Evolutionary conservation across 345 rosid genomes (phyloP).

Genomic region (Trapa incisa): DNA sequence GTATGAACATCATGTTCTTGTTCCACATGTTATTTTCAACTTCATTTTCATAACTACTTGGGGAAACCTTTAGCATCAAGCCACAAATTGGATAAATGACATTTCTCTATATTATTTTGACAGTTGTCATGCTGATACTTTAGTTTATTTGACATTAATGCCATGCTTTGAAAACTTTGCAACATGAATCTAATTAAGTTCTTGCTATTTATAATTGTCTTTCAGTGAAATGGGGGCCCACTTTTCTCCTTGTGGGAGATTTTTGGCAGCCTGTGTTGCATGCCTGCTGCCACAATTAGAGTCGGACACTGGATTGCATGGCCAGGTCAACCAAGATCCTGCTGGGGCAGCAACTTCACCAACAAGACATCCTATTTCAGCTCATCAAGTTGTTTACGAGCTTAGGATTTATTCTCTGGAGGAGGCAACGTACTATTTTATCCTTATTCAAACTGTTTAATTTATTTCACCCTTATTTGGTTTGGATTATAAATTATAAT

Average conservation of each 20-base stretch:
- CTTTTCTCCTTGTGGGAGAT: constrained; percentile 98
- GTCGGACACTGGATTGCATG: constrained; percentile 67
- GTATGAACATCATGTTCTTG: constrained; percentile 19
- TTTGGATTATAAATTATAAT: too few species aligned
- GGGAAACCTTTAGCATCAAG: neutral
- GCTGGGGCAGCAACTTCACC: constrained; percentile 77
- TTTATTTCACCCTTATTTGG: neutral
- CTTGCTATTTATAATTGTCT: neutral
- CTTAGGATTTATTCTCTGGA: constrained; percentile 92
- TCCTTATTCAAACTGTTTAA: neutral
- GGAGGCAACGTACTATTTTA: constrained; percentile 67
- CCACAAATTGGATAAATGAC: neutral
- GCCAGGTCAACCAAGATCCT: constrained; percentile 45
- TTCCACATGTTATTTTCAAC: neutral
- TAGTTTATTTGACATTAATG: neutral
- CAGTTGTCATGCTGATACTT: neutral
- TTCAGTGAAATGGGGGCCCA: constrained; percentile 99
- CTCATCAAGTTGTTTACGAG: constrained; percentile 89
- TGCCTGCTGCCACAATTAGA: constrained; percentile 76
- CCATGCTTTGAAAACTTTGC: neutral
- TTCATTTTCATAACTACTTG: constrained; percentile 1
- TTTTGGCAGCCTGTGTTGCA: constrained; percentile 92
- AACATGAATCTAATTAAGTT: neutral
- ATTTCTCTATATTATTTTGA: neutral
- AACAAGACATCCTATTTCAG: constrained; percentile 85